Evolutionary conservation across 371 early-diverging fungal genomes (phyloP).

Genomic region (Mortierella sp.): DNA sequence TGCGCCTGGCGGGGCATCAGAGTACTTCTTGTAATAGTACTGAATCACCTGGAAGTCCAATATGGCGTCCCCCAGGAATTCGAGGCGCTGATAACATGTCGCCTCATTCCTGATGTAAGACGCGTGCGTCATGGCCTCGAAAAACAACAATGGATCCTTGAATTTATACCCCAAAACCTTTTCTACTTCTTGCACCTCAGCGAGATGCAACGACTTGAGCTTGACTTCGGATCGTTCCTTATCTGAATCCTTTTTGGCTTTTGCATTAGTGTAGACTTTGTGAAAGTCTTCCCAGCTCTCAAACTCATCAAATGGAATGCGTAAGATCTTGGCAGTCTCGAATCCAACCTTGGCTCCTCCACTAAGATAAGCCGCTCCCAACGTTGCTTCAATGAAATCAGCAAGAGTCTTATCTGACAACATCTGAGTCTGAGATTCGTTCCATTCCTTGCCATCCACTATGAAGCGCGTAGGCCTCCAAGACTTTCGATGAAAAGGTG

Average conservation of each 20-base stretch:
- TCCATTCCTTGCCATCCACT: slow-evolving; percentile 27
- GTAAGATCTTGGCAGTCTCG: slow-evolving; percentile 65
- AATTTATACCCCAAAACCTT: slow-evolving; percentile 78
- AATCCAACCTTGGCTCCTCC: slow-evolving; percentile 76
- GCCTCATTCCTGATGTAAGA: slow-evolving; percentile 70
- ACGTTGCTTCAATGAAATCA: slow-evolving; percentile 90
- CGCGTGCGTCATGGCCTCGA: slow-evolving; percentile 92
- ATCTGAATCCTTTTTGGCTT: slow-evolving; percentile 7
- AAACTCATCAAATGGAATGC: slow-evolving; percentile 70
- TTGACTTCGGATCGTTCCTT: neutral
- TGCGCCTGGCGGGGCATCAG: slow-evolving; percentile 72
- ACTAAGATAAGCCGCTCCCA: slow-evolving; percentile 84
- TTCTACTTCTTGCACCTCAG: slow-evolving; percentile 44
- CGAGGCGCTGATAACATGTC: slow-evolving; percentile 91
- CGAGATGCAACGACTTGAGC: neutral
- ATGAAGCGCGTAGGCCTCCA: slow-evolving; percentile 73
- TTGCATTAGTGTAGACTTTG: slow-evolving; percentile 6
- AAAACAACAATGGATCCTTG: slow-evolving; percentile 68
- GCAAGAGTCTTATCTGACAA: slow-evolving; percentile 89
- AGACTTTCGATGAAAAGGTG: slow-evolving; percentile 74
- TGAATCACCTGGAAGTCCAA: slow-evolving; percentile 85
- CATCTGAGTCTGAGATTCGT: slow-evolving; percentile 52
- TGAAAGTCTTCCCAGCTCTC: slow-evolving; percentile 65
- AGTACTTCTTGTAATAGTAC: slow-evolving; percentile 75
- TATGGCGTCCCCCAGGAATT: slow-evolving; percentile 96